Conservation (phyloP, 768 basidiomycete genomes). For the Suillus ampliporus region DNA sequence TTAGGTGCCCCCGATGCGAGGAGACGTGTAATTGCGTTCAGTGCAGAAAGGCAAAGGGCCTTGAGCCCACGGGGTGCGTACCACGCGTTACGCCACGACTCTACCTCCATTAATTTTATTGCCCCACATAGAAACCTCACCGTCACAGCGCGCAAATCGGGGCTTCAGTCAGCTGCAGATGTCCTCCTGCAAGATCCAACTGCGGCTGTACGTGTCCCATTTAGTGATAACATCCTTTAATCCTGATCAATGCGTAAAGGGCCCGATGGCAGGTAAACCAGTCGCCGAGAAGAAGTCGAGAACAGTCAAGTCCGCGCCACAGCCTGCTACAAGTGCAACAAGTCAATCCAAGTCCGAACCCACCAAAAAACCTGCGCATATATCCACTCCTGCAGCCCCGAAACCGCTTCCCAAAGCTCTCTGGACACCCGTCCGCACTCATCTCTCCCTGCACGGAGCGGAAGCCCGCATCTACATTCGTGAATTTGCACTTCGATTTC, state of each 20-base stretch:
- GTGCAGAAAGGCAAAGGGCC: slow-evolving; percentile 69
- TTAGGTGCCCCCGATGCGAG: slow-evolving; percentile 73
- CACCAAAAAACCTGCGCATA: slow-evolving; percentile 25
- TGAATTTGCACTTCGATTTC: slow-evolving; percentile 75
- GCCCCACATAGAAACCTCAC: slow-evolving; percentile 42
- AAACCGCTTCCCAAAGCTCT: slow-evolving; percentile 50
- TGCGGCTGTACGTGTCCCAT: slow-evolving; percentile 32
- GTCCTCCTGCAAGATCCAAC: slow-evolving; percentile 40
- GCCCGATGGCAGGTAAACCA: slow-evolving; percentile 33
- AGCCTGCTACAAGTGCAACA: slow-evolving; percentile 17
- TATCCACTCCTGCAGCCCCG: slow-evolving; percentile 34
- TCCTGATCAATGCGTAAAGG: slow-evolving; percentile 26
- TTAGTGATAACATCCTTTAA: slow-evolving; percentile 4
- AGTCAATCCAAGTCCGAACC: slow-evolving; percentile 18
- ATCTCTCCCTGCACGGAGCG: slow-evolving; percentile 51
- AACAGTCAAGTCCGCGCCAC: slow-evolving; percentile 19
- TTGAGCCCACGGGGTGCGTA: slow-evolving; percentile 63
- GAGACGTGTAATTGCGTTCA: slow-evolving; percentile 69
- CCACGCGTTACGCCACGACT: not conserved
- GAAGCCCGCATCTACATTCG: slow-evolving; percentile 73
- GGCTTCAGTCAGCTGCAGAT: slow-evolving; percentile 44
- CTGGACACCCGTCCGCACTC: slow-evolving; percentile 58
- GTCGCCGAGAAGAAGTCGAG: slow-evolving; percentile 17
- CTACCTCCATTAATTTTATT: slow-evolving; percentile 18
- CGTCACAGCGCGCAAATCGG: slow-evolving; percentile 42